Evolutionary conservation across 257 asterid species (phyloP), one percentile per base, ranked within the genome.

Genomic region (Scutellaria minor): DNA sequence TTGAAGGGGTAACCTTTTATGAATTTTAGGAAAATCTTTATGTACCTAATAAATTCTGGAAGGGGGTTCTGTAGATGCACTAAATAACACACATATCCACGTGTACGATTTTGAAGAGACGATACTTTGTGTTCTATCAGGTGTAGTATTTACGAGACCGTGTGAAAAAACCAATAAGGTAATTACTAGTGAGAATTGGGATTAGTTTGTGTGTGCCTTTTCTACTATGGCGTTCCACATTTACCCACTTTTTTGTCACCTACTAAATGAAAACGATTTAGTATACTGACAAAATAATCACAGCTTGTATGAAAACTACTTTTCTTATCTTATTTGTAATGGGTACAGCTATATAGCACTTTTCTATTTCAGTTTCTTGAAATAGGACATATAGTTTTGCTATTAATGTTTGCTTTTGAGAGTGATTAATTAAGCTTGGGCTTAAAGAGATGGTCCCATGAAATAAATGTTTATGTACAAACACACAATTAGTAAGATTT

Each of bases 251-350:
- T 18, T 48, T 74, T 6, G 13, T 6, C 24, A 20, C 50, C 37
- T 35, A 64, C 71, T 41, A 63, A 40, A 61, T 61, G 56, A 53
- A 61, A 72, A 59, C 10, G 45, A 47, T 35, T 14, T 47, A 13
- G 60, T 14, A 58, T 7, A 51, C 13, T 9, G 65, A 73, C 77
- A 73, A 24, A 24, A 12, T 9, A 53, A 63, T 13, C 65, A 73
- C 77, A 63, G 71, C 77, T 41, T 51, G 70, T 8, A 18, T 9
- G 47, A 52, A 15, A 48, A 54, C 76, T 71, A 35, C 22, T 15
- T 63, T 44, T 63, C 54, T 9, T 41, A 10, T 40, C 15, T 6
- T n/a, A n/a, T 61, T 14, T 27, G n/a, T 3, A 4, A 7, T 20
- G 24, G 22, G 5, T 57, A 27, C 45, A 52, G 9, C 31, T 48